Conservation (phyloP, 805 yeast species). For the Hagleromyces aurorensis region DNA sequence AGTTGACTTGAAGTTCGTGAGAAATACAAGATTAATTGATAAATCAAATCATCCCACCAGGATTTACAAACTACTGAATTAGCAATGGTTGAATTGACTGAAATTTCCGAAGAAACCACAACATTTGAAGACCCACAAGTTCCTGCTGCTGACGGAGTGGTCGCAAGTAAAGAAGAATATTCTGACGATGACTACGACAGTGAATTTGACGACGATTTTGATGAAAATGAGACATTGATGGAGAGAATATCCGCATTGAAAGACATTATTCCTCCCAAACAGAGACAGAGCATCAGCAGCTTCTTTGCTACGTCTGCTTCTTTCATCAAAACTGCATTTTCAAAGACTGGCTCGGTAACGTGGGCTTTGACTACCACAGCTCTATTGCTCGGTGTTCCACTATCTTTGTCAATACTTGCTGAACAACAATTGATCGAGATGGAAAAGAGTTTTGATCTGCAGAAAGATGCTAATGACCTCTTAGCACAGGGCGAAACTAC, state of each 20-base stretch:
- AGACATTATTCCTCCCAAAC: conserved; percentile 85
- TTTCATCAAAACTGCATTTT: conserved; percentile 39
- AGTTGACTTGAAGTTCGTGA: neutral
- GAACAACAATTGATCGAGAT: conserved; percentile 91
- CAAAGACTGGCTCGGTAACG: conserved; percentile 63
- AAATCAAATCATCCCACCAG: neutral
- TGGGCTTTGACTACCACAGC: conserved; percentile 85
- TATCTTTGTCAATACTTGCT: conserved; percentile 78
- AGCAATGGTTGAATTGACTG: conserved; percentile 32
- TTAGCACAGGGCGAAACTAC: conserved; percentile 60
- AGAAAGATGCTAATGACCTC: conserved; percentile 68
- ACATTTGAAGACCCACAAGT: conserved; percentile 15
- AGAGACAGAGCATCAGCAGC: conserved; percentile 46
- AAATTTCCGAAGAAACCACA: conserved; percentile 25
- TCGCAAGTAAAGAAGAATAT: conserved; percentile 49
- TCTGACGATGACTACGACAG: conserved; percentile 47
- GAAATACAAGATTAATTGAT: neutral
- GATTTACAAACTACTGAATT: neutral
- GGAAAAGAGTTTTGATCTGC: conserved; percentile 85
- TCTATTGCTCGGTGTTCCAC: conserved; percentile 85
- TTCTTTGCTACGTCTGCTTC: conserved; percentile 30
- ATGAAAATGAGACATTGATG: conserved; percentile 72
- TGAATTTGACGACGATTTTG: conserved; percentile 53
- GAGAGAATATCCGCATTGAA: conserved; percentile 89
- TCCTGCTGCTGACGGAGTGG: conserved; percentile 34